Evolutionary conservation across 495 filamentous ascomycete genomes (phyloP), one percentile per base, ranked within the genome.

Genomic region (Neurospora intermedia): DNA sequence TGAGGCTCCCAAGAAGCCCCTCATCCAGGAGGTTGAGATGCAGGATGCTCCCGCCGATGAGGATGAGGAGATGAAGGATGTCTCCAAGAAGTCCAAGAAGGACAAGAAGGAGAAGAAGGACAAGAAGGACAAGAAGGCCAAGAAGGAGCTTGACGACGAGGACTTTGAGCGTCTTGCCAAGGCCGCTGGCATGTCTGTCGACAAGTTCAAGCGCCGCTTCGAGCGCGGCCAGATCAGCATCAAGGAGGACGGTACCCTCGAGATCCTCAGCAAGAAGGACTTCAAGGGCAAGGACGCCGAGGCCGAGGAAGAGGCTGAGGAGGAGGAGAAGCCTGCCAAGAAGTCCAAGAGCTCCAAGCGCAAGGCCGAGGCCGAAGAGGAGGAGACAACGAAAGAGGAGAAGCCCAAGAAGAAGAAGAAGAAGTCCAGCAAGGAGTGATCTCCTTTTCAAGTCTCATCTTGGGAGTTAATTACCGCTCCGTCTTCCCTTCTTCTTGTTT

Each of bases 261-360:
- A 86, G 72, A 74, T 89, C 6, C 74, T 89, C 70, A 89, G 86
- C 81, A 91, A 92, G 85, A 92, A 93, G 83, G 89, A 89, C 43
- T 69, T 75, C 70, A 90, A 89, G 87, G 88, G 87, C 77, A 84
- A 84, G 35, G 82, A 83, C 69, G 87, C 87, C 78, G 85, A 85
- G 42, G 83, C 83, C 73, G 87, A 87, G 80, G 89, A 89, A 40
- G 71, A 75, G 38, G 73, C 84, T 71, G 87, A 86, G 80, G 89
- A 89, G 42, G 71, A 75, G 38, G 73, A 76, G 73, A 76, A 76
- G 7, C 75, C 76, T 6, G 78, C 72, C 54, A 80, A 81, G 79
- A 80, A 81, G 79, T 27, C 76, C 73, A 80, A 82, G 78, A 80
- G 80, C 80, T 80, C 80, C 70, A 84, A 86, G 83, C 79, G 83